A percentile compares a stretch with the other conserved stretches of the same genome.
phyloP scores from a whole-genome alignment of 768 basidiomycete genomes.

The Exsudoporus frostii region DNA sequence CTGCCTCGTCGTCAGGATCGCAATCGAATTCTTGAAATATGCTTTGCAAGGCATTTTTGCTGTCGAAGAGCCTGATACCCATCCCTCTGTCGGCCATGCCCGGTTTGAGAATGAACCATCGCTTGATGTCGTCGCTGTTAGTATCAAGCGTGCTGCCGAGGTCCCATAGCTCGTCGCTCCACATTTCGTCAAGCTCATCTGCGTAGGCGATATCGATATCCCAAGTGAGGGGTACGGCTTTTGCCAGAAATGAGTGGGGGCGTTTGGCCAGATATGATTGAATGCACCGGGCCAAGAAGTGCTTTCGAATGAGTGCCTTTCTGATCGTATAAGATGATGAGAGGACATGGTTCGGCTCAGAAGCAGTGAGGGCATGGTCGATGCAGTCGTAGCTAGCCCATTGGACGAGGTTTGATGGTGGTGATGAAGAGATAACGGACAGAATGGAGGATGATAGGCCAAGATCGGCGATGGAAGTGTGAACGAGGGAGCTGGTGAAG shows the following conservation, averaged over 20 bases:
- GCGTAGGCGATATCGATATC: slow-evolving; percentile 83
- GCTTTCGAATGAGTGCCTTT: slow-evolving; percentile 93
- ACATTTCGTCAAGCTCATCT: slow-evolving; percentile 93
- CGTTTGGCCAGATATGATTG: slow-evolving; percentile 72
- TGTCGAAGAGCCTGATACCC: slow-evolving; percentile 89
- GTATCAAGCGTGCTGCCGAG: slow-evolving; percentile 59
- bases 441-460: slow-evolving; percentile 30
- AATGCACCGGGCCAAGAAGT: slow-evolving; percentile 78
- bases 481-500: slow-evolving; percentile 49
- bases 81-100: slow-evolving; percentile 96
- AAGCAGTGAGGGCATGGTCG: slow-evolving; percentile 68
- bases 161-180: slow-evolving; percentile 91
- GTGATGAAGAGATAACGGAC: slow-evolving; percentile 21
- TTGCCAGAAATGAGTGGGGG: slow-evolving; percentile 51
- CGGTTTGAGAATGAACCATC: slow-evolving; percentile 96
- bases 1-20: slow-evolving; percentile 46
- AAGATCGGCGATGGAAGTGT: slow-evolving; percentile 37
- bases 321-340: slow-evolving; percentile 86
- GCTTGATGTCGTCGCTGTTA: slow-evolving; percentile 21
- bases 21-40: slow-evolving; percentile 85
- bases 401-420: slow-evolving; percentile 45
- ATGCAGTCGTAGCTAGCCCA: slow-evolving; percentile 91
- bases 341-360: slow-evolving; percentile 48
- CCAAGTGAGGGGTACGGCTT: slow-evolving; percentile 70
- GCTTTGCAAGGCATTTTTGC: slow-evolving; percentile 59